Evolutionary conservation across 495 filamentous ascomycete species (phyloP), one percentile per base, ranked within the genome.

Genomic region (Podospora fimiseda): DNA sequence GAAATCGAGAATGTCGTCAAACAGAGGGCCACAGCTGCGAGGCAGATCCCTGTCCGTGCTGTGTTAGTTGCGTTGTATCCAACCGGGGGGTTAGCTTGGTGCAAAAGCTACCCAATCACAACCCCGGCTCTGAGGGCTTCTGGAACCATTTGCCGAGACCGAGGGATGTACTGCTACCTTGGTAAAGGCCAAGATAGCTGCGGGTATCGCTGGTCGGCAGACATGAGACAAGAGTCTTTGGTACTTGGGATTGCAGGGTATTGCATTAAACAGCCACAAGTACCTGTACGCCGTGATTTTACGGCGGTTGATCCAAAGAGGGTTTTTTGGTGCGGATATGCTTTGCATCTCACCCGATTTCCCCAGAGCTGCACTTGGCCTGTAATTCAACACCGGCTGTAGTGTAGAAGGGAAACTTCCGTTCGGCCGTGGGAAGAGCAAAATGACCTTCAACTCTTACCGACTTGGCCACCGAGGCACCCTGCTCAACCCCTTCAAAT

Each of bases 21-120:
- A 53, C 56, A 51, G 52, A 48, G 40, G 60, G 52, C 50, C 50
- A 54, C 30, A 38, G 42, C 56, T 66, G 64, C 59, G 57, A 52
- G 51, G 63, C 57, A 57, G 61, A 68, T 64, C 65, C 58, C 53
- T 62, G 65, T 68, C 62, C 21, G 62, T 63, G 56, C 59, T 56
- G 48, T 27, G 55, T 55, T 53, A 53, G 62, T 50, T 61, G 60
- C 60, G 62, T 61, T 46, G 62, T 49, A 60, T 47, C 53, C 62
- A 63, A 60, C 55, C 37, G 62, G 55, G 52, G 27, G 27, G 44
- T 58, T 61, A 59, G 60, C 55, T 58, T 50, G 58, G 53, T 42
- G 22, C 15, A n/a, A 23, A 39, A 19, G 23, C 18, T 19, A 40
- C 15, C 62, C 54, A 68, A 68, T 67, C 56, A 67, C 54, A 48